A percentile compares a stretch with the other conserved stretches of the same genome.
Conservation (phyloP, 257 asterid genomes). For the Nicotiana knightiana region DNA sequence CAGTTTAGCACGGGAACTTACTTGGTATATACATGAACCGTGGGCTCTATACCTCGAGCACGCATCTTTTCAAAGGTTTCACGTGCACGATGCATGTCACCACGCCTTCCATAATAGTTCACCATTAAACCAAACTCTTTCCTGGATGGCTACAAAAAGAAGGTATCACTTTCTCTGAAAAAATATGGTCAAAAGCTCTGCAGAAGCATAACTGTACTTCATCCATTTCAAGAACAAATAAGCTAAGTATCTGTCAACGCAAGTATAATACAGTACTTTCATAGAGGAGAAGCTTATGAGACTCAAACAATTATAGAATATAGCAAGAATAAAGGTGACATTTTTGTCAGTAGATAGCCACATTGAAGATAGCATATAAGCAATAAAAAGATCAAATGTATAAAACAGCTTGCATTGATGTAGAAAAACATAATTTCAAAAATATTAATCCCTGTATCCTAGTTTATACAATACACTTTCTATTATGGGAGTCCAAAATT, state of each 20-base stretch:
- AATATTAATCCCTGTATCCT: background rate
- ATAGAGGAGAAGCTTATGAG: background rate
- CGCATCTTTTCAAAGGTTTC: constrained; percentile 94
- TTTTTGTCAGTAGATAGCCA: background rate
- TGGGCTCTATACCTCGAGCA: constrained; percentile 89
- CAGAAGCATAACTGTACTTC: background rate
- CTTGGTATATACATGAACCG: constrained; percentile 89
- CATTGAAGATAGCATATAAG: background rate
- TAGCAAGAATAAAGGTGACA: background rate
- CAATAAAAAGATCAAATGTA: background rate
- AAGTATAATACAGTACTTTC: constrained; percentile 1
- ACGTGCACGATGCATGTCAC: constrained; percentile 98
- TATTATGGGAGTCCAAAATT: background rate
- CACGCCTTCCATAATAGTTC: constrained; percentile 88
- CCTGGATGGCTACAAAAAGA: constrained; percentile 83
- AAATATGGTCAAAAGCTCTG: constrained; percentile 4
- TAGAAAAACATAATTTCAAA: background rate
- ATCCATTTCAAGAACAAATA: background rate
- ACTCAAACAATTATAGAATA: background rate
- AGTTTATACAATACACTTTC: background rate
- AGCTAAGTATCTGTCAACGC: constrained; percentile 8
- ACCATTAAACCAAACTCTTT: constrained; percentile 93
- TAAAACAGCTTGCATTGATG: background rate
- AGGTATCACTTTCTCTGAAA: constrained; percentile 19
- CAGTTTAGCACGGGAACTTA: constrained; percentile 27